These are phyloP conservation scores for Takashimella tepidaria DNA, from an alignment of 1,284 basidiomycete genomes.

Conservation along the genomic window DNA sequence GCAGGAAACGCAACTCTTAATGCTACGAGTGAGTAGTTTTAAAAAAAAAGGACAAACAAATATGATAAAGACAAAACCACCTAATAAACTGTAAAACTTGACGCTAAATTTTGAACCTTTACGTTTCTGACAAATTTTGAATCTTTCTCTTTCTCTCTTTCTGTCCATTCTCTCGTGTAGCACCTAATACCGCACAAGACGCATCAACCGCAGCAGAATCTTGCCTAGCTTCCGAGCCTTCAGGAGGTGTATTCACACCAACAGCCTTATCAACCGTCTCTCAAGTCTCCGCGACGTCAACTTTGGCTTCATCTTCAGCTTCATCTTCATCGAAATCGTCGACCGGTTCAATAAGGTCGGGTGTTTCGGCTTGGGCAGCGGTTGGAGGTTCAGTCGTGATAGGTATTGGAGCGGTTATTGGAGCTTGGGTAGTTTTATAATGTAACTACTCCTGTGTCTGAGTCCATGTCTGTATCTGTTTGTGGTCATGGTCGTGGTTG, in stretches of 20 bases:
- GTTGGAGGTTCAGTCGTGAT: not conserved
- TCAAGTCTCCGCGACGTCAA: not conserved
- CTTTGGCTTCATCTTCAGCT: constrained; percentile 4
- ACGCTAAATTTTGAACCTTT: too few species aligned
- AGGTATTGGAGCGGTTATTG: constrained; percentile 1
- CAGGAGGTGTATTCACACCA: constrained; percentile 58
- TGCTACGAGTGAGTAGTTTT: constrained; percentile 24
- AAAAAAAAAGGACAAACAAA: too few species aligned
- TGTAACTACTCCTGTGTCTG: too few species aligned
- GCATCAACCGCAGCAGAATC: constrained; percentile 61
- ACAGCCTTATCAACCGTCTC: not conserved
- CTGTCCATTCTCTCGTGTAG: too few species aligned
- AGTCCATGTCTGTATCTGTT: too few species aligned
- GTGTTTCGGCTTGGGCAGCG: not conserved
- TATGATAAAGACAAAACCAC: too few species aligned
- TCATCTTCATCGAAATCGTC: constrained; percentile 8
- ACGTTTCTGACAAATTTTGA: too few species aligned
- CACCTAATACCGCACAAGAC: constrained; percentile 55
- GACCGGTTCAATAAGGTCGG: not conserved
- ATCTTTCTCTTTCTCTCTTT: too few species aligned
- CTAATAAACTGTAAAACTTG: too few species aligned
- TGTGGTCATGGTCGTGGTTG: too few species aligned
- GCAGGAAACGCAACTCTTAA: constrained; percentile 76
- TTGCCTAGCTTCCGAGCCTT: constrained; percentile 62
- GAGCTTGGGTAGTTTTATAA: constrained; percentile 2